A percentile compares a stretch with the other conserved stretches of the same genome.
Evolutionary conservation across 805 yeast species (phyloP).

Genomic region (Saccharomycopsis sp.): DNA sequence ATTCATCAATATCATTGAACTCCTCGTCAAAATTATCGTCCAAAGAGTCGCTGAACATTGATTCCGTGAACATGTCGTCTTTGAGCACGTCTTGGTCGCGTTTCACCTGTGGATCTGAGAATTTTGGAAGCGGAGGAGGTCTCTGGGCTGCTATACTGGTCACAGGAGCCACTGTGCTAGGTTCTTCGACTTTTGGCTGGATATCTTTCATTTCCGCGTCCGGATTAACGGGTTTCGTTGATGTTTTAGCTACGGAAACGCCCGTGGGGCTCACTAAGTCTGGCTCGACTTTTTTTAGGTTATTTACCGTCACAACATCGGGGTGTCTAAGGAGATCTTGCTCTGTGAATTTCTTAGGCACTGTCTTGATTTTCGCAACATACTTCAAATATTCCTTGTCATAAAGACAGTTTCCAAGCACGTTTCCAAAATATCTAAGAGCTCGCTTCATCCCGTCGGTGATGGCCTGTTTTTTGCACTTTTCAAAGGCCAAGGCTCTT

Average conservation of each 20-base stretch:
- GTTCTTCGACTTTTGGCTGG: slow-evolving; percentile 3
- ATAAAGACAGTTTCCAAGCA: slow-evolving; percentile 77
- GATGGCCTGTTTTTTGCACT: slow-evolving; percentile 76
- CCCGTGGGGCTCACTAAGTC: slow-evolving; percentile 14
- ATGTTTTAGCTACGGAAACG: background rate
- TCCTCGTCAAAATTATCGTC: slow-evolving; percentile 45
- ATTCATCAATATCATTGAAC: slow-evolving; percentile 28
- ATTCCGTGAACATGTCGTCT: slow-evolving; percentile 23
- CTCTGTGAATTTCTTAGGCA: slow-evolving; percentile 28
- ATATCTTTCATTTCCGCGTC: slow-evolving; percentile 1
- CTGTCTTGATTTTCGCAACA: slow-evolving; percentile 38
- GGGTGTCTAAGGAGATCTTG: slow-evolving; percentile 29
- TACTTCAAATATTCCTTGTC: slow-evolving; percentile 59
- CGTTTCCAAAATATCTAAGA: slow-evolving; percentile 74
- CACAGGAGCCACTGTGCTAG: slow-evolving; percentile 5
- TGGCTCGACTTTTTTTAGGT: slow-evolving; percentile 7
- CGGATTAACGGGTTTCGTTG: background rate
- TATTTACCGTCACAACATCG: slow-evolving; percentile 9
- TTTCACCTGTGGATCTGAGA: slow-evolving; percentile 18
- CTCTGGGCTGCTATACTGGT: background rate
- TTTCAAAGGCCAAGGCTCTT: slow-evolving; percentile 73
- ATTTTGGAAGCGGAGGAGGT: slow-evolving; percentile 17
- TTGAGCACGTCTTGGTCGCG: background rate
- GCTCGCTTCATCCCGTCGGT: slow-evolving; percentile 80
- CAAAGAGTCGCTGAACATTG: slow-evolving; percentile 44